A percentile compares a stretch with the other conserved stretches of the same genome.
phyloP scores from a whole-genome alignment of 805 yeast species.

The Brettanomyces nanus region DNA sequence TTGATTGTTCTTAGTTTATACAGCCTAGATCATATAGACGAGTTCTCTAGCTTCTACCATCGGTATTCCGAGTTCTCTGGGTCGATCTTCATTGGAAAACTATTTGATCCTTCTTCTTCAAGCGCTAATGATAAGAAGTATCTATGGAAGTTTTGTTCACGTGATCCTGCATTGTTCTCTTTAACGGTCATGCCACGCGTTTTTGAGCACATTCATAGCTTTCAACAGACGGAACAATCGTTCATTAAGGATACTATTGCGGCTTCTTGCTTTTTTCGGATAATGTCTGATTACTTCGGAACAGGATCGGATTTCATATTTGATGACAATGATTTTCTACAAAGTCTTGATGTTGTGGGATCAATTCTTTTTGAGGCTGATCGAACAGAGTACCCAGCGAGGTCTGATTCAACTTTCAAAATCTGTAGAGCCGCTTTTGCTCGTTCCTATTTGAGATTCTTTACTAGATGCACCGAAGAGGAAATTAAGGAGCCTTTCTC shows the following conservation, averaged over 20 bases:
- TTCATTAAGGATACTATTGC: too few relatives aligned
- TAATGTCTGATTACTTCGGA: too few relatives aligned
- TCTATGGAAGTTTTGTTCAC: constrained; percentile 6
- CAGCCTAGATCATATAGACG: too few relatives aligned
- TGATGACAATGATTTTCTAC: too few relatives aligned
- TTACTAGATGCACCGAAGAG: constrained; percentile 7
- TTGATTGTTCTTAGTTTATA: not conserved
- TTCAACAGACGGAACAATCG: constrained; percentile 15
- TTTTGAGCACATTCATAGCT: constrained; percentile 20
- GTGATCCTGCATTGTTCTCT: constrained; percentile 8
- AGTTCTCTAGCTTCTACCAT: too few relatives aligned
- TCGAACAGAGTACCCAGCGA: not conserved
- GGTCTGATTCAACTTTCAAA: not conserved
- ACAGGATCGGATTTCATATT: too few relatives aligned
- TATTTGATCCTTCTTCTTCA: too few relatives aligned
- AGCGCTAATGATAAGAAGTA: too few relatives aligned
- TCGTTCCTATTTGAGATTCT: constrained; percentile 8
- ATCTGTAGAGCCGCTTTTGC: not conserved
- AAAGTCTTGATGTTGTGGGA: not conserved
- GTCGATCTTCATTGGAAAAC: too few relatives aligned
- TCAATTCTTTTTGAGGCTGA: not conserved
- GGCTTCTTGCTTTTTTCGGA: too few relatives aligned
- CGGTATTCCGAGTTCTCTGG: too few relatives aligned
- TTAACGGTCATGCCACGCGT: constrained; percentile 22
- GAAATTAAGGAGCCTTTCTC: constrained; percentile 5